A percentile compares a stretch with the other conserved stretches of the same genome.
Evolutionary conservation across 1,284 basidiomycete genomes (phyloP).

Genomic region (Bondarzewia mesenterica): DNA sequence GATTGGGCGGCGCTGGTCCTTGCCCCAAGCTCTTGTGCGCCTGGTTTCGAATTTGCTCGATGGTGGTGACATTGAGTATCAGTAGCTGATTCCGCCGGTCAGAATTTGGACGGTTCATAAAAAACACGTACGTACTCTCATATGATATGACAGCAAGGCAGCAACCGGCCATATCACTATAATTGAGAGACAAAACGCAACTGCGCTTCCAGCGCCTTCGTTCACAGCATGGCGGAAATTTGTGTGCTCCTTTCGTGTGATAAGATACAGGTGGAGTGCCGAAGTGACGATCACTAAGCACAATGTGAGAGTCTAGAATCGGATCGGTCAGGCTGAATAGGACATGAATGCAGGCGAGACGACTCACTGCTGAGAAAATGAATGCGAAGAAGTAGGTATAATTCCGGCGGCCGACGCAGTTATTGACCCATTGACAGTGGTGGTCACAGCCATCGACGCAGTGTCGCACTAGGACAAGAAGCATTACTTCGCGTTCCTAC

Average conservation of each 20-base stretch:
- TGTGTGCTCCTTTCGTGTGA: constrained; percentile 45
- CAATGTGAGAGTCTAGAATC: constrained; percentile 53
- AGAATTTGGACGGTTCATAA: background rate
- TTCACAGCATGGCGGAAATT: constrained; percentile 51
- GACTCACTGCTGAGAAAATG: constrained; percentile 62
- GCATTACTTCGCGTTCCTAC: background rate
- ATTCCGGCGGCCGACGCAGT: constrained; percentile 87
- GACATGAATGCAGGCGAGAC: constrained; percentile 3
- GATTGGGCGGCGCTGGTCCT: constrained; percentile 61
- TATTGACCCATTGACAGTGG: constrained; percentile 94
- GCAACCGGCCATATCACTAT: constrained; percentile 74
- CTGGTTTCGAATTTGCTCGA: constrained; percentile 84
- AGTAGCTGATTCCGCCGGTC: constrained; percentile 21
- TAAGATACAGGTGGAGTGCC: constrained; percentile 70
- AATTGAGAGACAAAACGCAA: constrained; percentile 65
- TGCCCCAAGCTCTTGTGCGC: constrained; percentile 63
- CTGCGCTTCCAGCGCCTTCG: constrained; percentile 66
- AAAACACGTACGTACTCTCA: constrained; percentile 51
- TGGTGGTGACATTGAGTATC: constrained; percentile 86
- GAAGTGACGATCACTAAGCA: constrained; percentile 76
- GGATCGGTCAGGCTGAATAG: background rate
- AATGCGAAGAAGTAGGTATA: constrained; percentile 86
- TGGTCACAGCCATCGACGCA: constrained; percentile 89
- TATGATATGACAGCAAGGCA: constrained; percentile 76
- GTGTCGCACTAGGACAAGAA: constrained; percentile 63